phyloP scores from a whole-genome alignment of 257 asterid species.

The Coffea canephora region DNA sequence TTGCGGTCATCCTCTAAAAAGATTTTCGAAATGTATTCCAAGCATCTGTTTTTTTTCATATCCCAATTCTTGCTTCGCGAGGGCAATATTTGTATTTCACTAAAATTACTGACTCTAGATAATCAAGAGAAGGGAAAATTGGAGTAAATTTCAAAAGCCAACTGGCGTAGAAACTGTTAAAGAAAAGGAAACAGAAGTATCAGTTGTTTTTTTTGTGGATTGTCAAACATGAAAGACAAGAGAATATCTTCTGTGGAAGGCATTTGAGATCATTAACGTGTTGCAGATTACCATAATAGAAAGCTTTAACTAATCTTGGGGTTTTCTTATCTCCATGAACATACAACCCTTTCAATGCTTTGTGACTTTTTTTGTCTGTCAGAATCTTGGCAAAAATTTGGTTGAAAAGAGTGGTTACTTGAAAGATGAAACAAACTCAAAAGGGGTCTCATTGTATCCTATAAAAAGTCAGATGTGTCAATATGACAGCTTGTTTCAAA shows the following conservation, averaged over 20 bases:
- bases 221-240: conserved; percentile 31
- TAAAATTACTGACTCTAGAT: background rate
- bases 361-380: conserved; percentile 8
- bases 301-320: conserved; percentile 24
- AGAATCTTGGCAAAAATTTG: conserved; percentile 21
- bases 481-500: conserved; percentile 15
- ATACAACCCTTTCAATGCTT: conserved; percentile 15
- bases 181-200: conserved; percentile 2
- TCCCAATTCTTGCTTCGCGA: background rate
- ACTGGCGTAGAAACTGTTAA: conserved; percentile 7
- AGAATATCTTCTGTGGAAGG: conserved; percentile 23
- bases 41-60: background rate
- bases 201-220: conserved; percentile 1
- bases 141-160: conserved; percentile 12
- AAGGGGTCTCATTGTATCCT: background rate
- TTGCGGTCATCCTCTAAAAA: background rate
- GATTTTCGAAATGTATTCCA: background rate
- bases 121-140: no score
- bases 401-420: conserved; percentile 12
- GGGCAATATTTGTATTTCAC: background rate
- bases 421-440: conserved; percentile 16
- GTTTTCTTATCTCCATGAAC: conserved; percentile 16
- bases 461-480: conserved; percentile 14
- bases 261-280: conserved; percentile 26
- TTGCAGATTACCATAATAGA: conserved; percentile 23